A percentile compares a stretch with the other conserved stretches of the same genome.
These are phyloP conservation scores for Chalciporus chontae DNA, from an alignment of 768 basidiomycete species.

Conservation along the genomic window DNA sequence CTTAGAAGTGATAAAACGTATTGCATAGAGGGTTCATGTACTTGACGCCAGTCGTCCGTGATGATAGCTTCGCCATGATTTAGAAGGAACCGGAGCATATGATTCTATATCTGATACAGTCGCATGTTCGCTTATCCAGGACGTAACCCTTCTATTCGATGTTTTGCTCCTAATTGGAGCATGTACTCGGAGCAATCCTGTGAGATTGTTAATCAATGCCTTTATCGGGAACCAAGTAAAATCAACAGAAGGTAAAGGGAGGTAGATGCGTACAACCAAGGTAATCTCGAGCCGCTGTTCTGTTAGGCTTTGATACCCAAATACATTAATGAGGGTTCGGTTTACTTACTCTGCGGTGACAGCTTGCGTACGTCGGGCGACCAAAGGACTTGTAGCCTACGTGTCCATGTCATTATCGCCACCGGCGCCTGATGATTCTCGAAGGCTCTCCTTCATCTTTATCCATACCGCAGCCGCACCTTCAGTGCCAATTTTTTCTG, in stretches of 20 bases:
- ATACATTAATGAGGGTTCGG: neutral
- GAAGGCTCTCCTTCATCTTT: conserved; percentile 44
- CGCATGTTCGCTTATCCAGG: too few species aligned
- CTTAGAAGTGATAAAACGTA: neutral
- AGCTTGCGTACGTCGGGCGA: neutral
- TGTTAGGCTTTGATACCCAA: neutral
- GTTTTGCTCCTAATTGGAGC: too few species aligned
- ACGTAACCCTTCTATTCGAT: too few species aligned
- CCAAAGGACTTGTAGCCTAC: neutral
- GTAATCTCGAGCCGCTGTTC: neutral
- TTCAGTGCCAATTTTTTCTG: conserved; percentile 44
- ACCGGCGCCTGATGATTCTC: conserved; percentile 14
- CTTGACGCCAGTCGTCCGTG: too few species aligned
- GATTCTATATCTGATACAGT: too few species aligned
- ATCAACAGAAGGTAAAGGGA: too few species aligned
- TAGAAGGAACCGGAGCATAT: too few species aligned
- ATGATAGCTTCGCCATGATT: too few species aligned
- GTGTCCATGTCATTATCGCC: conserved; percentile 44
- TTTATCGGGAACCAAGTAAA: too few species aligned
- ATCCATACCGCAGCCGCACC: conserved; percentile 48
- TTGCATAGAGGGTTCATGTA: neutral
- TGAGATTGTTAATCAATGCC: too few species aligned
- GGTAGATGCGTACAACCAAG: too few species aligned
- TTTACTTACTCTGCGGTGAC: neutral
- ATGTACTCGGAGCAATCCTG: too few species aligned